Evolutionary conservation across 345 rosid genomes (phyloP), one percentile per base, ranked within the genome.

Genomic region (Syzygium aromaticum): DNA sequence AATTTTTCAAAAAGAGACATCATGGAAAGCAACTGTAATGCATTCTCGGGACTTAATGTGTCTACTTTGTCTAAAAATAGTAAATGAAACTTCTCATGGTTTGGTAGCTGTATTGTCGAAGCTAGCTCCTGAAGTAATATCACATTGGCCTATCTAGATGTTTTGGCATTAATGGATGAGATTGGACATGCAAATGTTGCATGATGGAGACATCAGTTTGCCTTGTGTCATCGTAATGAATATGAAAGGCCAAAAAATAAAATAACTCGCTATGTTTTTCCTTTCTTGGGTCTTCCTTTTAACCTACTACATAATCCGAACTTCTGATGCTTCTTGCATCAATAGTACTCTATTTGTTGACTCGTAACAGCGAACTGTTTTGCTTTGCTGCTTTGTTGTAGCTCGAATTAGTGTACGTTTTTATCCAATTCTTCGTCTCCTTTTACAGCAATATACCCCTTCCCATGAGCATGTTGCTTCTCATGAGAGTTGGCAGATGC

Each of bases 401-500:
- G 14, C 82, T 73, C 7, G 6, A 28, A 53, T 84, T 10, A 52
- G 63, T 53, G 49, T 52, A n/a, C 4, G 30, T 86, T 11, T 38
- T 87, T 64, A 51, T 54, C 67, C 11, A 54, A 67, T 84, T 43
- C 61, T 27, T 11, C 17, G 9, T 54, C 56, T 28, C 77, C 84
- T 90, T 86, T 91, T 88, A 90, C 96, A 97, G 99, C 91, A 92
- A 87, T 95, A 94, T 86, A 86, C 91, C 84, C 98, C 98, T 85
- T 91, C 91, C 67, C 98, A 97, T 84, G 92, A 93, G 86, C 96
- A 94, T 1, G 91, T 97, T 54, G 97, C 99, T 86, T 88, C 97
- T 56, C 97, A 90, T n/a, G 98, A 96, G 92, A 97, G 97, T 96
- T 97, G 99, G 99, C 89, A 93, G 84, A 93, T 90, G 95, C 92